phyloP scores from a whole-genome alignment of 305 asterid species.

The Fraxinus angustifolia region DNA sequence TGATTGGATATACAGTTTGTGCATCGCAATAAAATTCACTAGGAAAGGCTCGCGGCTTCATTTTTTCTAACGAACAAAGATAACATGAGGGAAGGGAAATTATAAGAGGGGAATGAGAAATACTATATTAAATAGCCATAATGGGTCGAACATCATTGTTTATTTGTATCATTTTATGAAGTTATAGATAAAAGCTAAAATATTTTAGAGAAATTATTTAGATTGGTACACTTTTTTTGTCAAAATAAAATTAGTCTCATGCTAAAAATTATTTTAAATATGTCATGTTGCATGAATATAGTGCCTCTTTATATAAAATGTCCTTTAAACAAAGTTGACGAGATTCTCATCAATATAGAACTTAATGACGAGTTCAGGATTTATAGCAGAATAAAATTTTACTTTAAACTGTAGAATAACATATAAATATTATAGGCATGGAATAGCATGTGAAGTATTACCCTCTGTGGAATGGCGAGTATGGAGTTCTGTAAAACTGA shows the following conservation, averaged over 20 bases:
- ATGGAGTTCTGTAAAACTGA: neutral
- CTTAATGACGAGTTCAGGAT: neutral
- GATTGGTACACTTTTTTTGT: neutral
- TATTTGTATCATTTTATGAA: neutral
- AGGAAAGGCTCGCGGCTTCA: neutral
- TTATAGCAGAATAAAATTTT: neutral
- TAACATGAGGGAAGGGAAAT: neutral
- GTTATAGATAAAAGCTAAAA: neutral
- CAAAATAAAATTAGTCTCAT: neutral
- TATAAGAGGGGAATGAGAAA: neutral
- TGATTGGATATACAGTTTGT: neutral
- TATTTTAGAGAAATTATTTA: neutral
- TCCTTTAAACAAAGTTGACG: neutral
- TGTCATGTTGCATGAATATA: neutral
- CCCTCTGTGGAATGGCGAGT: neutral
- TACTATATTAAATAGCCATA: neutral
- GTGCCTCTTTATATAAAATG: neutral
- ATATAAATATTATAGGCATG: neutral
- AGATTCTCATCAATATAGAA: neutral
- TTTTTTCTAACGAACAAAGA: neutral
- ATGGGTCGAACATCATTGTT: neutral
- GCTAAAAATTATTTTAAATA: neutral
- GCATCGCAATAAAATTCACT: neutral
- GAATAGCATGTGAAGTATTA: neutral
- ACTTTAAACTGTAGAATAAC: neutral